A percentile compares a stretch with the other conserved stretches of the same genome.
phyloP scores from a whole-genome alignment of 2,329 filamentous ascomycete species.

The Fusarium concolor region DNA sequence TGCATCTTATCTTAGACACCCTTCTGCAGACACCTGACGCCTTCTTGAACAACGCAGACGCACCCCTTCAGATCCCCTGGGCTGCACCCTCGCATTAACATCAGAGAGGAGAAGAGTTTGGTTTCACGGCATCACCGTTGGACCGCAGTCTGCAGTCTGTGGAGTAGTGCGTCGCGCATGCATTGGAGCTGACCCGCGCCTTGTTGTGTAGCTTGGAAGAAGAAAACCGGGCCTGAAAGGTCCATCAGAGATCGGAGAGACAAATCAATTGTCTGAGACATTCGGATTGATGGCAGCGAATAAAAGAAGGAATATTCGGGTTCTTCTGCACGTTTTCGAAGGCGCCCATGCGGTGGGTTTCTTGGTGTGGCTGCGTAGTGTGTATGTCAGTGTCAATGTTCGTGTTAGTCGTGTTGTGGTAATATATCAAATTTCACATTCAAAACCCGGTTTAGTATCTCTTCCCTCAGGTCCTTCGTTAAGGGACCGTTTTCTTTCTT shows the following conservation, averaged over 20 bases:
- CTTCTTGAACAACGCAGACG: conserved; percentile 35
- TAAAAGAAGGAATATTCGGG: neutral
- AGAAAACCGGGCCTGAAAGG: neutral
- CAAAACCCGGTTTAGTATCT: conserved; percentile 7
- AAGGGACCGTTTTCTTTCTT: neutral
- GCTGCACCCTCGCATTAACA: conserved; percentile 6
- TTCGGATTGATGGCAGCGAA: neutral
- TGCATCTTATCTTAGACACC: conserved; percentile 37
- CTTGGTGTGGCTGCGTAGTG: conserved; percentile 29
- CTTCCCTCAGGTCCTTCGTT: neutral
- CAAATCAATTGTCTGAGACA: conserved; percentile 12
- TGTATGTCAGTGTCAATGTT: conserved; percentile 20
- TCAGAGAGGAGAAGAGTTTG: neutral
- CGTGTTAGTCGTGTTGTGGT: conserved; percentile 4
- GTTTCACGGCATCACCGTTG: conserved; percentile 44
- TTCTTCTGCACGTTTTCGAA: conserved; percentile 1
- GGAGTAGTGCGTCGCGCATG: conserved; percentile 33
- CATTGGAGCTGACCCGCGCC: conserved; percentile 34
- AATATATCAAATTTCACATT: conserved; percentile 8
- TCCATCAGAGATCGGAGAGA: conserved; percentile 7
- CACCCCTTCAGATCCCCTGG: conserved; percentile 20
- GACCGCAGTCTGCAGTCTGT: conserved; percentile 12
- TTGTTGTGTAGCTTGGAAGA: conserved; percentile 28
- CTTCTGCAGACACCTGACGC: conserved; percentile 21
- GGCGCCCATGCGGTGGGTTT: conserved; percentile 5